Evolutionary conservation across 2,329 filamentous ascomycete species (phyloP), one percentile per base, ranked within the genome.

Genomic region (Fusarium abutilonis): DNA sequence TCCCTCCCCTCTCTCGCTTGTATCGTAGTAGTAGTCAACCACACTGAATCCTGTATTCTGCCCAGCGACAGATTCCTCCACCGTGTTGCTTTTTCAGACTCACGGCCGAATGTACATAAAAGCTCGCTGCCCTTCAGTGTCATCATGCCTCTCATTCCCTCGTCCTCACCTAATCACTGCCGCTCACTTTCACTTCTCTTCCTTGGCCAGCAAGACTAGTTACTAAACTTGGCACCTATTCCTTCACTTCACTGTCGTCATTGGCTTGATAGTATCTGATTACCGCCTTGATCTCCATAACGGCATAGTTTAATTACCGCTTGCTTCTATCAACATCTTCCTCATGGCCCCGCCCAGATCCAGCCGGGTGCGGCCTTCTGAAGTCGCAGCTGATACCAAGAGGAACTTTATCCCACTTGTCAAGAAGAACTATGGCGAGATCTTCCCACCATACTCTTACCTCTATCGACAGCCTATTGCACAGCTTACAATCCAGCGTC

Each of bases 341-440:
- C 40, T 40, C 28, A 77, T 77, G 76, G 71, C 71, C 36, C 70
- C 75, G 19, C 66, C 72, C 39, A 76, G 67, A 61, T 69, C 73
- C 28, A 70, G 70, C 55, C 70, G 72, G 29, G 72, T 75, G 45
- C 71, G 73, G 68, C 76, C 76, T 29, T 76, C 88, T 36, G 89
- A 92, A 64, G 85, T 92, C 50, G 89, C 89, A 51, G 84, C 86
- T 23, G 89, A 91, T 72, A 89, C 88, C n/a, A 91, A 91, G 75
- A 83, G 82, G 67, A 82, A 83, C 56, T 90, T 88, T 71, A 88
- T 91, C 63, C 89, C 89, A 14, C 78, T 83, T 61, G 85, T 91
- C 67, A 83, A 80, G 69, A 78, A 80, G 32, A 79, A 84, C 70
- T 86, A 83, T 75, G 79, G 77, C 56, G 77, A 79, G 53, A 75